These are phyloP conservation scores for Teunomyces atbi DNA, from an alignment of 805 yeast species.

Conservation along the genomic window DNA sequence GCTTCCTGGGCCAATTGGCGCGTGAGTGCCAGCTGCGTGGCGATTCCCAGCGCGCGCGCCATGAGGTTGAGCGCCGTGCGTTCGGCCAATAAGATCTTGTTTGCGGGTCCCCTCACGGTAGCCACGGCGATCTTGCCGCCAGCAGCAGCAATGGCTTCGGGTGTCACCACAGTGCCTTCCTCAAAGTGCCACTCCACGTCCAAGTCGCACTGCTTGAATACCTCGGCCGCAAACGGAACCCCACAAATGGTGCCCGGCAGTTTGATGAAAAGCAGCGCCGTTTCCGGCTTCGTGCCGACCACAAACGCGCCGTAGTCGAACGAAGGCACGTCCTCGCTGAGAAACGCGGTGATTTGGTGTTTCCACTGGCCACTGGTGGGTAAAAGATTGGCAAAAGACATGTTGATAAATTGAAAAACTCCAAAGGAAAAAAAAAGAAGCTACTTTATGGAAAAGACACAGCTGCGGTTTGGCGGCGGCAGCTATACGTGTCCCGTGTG, in stretches of 20 bases:
- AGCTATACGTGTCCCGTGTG: slow-evolving; percentile 46
- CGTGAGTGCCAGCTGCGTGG: slow-evolving; percentile 66
- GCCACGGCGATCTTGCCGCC: slow-evolving; percentile 70
- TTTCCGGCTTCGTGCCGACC: slow-evolving; percentile 72
- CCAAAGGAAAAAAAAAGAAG: background rate
- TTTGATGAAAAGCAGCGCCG: slow-evolving; percentile 80
- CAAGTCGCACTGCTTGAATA: slow-evolving; percentile 71
- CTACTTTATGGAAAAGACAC: background rate
- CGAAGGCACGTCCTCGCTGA: slow-evolving; percentile 87
- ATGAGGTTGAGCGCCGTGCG: slow-evolving; percentile 80
- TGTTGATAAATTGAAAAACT: background rate
- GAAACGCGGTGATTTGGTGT: slow-evolving; percentile 68
- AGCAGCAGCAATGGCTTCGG: slow-evolving; percentile 45
- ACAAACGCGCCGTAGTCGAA: slow-evolving; percentile 95
- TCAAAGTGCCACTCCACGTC: slow-evolving; percentile 66
- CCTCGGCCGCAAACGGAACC: slow-evolving; percentile 85
- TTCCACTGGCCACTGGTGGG: slow-evolving; percentile 84
- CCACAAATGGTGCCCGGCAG: slow-evolving; percentile 80
- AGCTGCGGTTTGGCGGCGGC: background rate
- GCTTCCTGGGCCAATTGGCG: slow-evolving; percentile 58
- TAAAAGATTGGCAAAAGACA: slow-evolving; percentile 49
- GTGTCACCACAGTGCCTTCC: slow-evolving; percentile 59
- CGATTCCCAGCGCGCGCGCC: slow-evolving; percentile 83
- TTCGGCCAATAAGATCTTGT: slow-evolving; percentile 77
- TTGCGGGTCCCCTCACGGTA: slow-evolving; percentile 74